phyloP scores from a whole-genome alignment of 768 basidiomycete genomes.

The Daedalea quercina region DNA sequence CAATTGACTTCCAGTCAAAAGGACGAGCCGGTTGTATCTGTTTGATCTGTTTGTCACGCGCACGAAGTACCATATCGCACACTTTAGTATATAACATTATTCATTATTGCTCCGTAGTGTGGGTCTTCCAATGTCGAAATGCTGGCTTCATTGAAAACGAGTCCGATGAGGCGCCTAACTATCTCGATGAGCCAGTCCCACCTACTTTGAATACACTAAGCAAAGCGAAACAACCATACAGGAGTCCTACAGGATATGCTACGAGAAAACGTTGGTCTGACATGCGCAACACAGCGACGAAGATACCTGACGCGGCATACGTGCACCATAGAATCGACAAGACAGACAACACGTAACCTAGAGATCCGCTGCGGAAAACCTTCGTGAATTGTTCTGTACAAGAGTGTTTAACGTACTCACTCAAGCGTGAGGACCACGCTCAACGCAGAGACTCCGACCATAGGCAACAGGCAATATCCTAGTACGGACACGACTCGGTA shows the following conservation, averaged over 20 bases:
- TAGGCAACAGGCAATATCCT: constrained; percentile 93
- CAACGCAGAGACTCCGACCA: constrained; percentile 89
- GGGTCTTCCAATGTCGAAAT: not conserved
- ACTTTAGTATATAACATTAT: not conserved
- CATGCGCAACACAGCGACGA: constrained; percentile 92
- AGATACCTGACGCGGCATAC: constrained; percentile 91
- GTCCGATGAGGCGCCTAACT: not conserved
- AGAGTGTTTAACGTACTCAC: constrained; percentile 40
- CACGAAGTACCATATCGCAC: not conserved
- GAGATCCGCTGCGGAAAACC: constrained; percentile 47
- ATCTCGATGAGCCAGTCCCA: constrained; percentile 14
- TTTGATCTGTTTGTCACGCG: not conserved
- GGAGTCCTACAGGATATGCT: constrained; percentile 90
- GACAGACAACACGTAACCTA: constrained; percentile 80
- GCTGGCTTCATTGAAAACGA: not conserved
- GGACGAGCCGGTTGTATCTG: not conserved
- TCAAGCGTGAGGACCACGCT: constrained; percentile 85
- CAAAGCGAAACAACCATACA: constrained; percentile 92
- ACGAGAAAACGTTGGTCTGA: constrained; percentile 92
- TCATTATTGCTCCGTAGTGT: not conserved
- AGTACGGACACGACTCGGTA: constrained; percentile 93
- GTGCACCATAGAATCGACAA: constrained; percentile 95
- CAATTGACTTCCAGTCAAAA: constrained; percentile 39
- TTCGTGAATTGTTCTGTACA: not conserved
- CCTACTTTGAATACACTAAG: constrained; percentile 81